These are phyloP conservation scores for Phytophthora brassicae DNA, from an alignment of 352 stramenopile species.

Conservation along the genomic window DNA sequence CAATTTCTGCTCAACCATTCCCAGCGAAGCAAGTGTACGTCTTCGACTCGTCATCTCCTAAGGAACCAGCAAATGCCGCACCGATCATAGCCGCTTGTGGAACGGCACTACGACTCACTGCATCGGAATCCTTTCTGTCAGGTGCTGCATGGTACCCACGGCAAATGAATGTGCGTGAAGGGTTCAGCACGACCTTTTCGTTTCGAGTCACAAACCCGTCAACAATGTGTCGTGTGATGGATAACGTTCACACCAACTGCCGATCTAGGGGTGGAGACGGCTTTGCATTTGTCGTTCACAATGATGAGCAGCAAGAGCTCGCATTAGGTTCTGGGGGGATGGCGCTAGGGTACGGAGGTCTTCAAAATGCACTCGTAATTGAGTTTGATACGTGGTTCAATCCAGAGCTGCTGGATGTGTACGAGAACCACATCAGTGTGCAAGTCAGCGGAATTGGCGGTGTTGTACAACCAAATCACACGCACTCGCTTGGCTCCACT, in stretches of 20 bases:
- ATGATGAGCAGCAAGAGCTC: slow-evolving; percentile 48
- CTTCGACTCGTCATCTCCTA: slow-evolving; percentile 11
- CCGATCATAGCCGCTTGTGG: slow-evolving; percentile 59
- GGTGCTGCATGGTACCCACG: slow-evolving; percentile 91
- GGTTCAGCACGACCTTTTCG: slow-evolving; percentile 89
- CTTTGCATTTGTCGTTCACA: slow-evolving; percentile 88
- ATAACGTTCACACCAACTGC: slow-evolving; percentile 87
- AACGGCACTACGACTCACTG: slow-evolving; percentile 75
- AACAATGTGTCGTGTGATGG: slow-evolving; percentile 82
- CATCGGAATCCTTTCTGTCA: slow-evolving; percentile 64
- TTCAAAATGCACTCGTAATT: slow-evolving; percentile 84
- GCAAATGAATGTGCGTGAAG: slow-evolving; percentile 87
- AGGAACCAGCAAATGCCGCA: slow-evolving; percentile 21
- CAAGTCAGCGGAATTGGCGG: slow-evolving; percentile 50
- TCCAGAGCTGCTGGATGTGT: slow-evolving; percentile 80
- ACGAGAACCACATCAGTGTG: slow-evolving; percentile 93
- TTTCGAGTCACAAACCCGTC: slow-evolving; percentile 88
- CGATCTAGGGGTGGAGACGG: slow-evolving; percentile 71
- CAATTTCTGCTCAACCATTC: slow-evolving; percentile 34
- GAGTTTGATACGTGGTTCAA: slow-evolving; percentile 96
- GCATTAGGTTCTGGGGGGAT: slow-evolving; percentile 69
- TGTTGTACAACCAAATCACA: slow-evolving; percentile 67
- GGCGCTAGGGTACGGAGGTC: slow-evolving; percentile 85
- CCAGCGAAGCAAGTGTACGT: slow-evolving; percentile 49
- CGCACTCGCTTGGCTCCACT: slow-evolving; percentile 70